phyloP scores from a whole-genome alignment of 805 yeast genomes.

The Tanozyma kutaoensis region DNA sequence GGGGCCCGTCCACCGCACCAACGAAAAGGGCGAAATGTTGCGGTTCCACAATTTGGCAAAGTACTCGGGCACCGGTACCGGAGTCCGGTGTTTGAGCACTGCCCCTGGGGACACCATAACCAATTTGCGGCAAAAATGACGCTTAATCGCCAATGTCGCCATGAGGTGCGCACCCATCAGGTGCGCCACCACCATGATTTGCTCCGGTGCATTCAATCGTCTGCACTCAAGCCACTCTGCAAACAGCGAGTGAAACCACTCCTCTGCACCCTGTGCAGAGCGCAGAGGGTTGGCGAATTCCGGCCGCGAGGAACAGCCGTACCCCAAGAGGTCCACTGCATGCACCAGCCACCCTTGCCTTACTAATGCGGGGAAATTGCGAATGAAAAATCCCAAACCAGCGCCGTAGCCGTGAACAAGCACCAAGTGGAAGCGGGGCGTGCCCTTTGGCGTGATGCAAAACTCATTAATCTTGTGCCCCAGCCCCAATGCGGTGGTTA shows the following conservation, averaged over 20 bases:
- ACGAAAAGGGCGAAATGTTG: slow-evolving; percentile 72
- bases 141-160: slow-evolving; percentile 48
- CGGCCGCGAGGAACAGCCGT: slow-evolving; percentile 82
- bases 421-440: slow-evolving; percentile 16
- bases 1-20: slow-evolving; percentile 69
- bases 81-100: slow-evolving; percentile 35
- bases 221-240: slow-evolving; percentile 46
- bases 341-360: slow-evolving; percentile 67
- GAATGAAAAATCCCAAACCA: slow-evolving; percentile 30
- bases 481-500: slow-evolving; percentile 14
- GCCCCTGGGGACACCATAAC: slow-evolving; percentile 90
- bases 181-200: slow-evolving; percentile 63
- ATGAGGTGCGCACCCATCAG: slow-evolving; percentile 87
- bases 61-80: slow-evolving; percentile 55
- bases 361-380: slow-evolving; percentile 22
- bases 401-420: slow-evolving; percentile 34
- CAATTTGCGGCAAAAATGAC: slow-evolving; percentile 46
- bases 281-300: slow-evolving; percentile 28
- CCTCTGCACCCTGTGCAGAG: slow-evolving; percentile 35
- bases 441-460: slow-evolving; percentile 19
- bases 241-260: slow-evolving; percentile 53
- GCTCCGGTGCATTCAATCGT: slow-evolving; percentile 17
- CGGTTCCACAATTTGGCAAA: slow-evolving; percentile 74
- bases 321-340: slow-evolving; percentile 81
- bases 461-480: slow-evolving; percentile 26